Conservation (phyloP, 2,329 filamentous ascomycete species). For the Fusarium xyrophilum region DNA sequence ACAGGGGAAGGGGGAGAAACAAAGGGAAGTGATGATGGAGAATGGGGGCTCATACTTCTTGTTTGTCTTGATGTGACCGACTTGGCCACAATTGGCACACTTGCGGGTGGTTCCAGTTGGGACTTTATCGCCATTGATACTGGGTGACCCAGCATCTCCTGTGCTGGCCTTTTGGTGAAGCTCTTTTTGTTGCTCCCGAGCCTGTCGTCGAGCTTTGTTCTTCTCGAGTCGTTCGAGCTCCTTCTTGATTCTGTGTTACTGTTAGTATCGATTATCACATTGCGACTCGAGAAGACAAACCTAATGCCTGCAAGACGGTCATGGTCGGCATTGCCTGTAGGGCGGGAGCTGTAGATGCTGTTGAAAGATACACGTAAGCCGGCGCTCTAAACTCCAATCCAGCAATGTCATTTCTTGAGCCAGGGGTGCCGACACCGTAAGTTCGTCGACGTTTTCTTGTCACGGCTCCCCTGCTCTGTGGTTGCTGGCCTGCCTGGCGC, state of each 20-base stretch:
- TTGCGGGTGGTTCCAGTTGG: conserved; percentile 79
- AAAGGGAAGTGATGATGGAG: conserved; percentile 9
- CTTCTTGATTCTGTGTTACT: conserved; percentile 50
- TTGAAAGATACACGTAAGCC: conserved; percentile 50
- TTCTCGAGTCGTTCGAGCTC: conserved; percentile 86
- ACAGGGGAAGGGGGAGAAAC: conserved; percentile 40
- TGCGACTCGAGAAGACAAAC: conserved; percentile 37
- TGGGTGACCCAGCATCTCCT: conserved; percentile 60
- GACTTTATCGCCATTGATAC: conserved; percentile 57
- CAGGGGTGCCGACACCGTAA: conserved; percentile 43
- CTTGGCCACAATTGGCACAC: conserved; percentile 96
- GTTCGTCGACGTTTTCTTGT: conserved; percentile 11
- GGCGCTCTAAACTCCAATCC: conserved; percentile 46
- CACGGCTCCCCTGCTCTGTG: background rate
- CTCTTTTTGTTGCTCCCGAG: conserved; percentile 88
- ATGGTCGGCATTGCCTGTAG: conserved; percentile 59
- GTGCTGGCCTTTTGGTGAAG: conserved; percentile 56
- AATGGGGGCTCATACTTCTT: conserved; percentile 75
- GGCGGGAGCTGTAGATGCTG: conserved; percentile 59
- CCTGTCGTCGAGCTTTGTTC: conserved; percentile 88
- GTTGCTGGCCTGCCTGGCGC: background rate
- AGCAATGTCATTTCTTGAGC: conserved; percentile 42
- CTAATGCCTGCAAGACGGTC: conserved; percentile 56
- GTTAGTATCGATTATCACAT: conserved; percentile 19
- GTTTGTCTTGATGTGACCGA: conserved; percentile 98